Evolutionary conservation across 306 rosid genomes (phyloP).

Genomic region (Dryas octopetala): DNA sequence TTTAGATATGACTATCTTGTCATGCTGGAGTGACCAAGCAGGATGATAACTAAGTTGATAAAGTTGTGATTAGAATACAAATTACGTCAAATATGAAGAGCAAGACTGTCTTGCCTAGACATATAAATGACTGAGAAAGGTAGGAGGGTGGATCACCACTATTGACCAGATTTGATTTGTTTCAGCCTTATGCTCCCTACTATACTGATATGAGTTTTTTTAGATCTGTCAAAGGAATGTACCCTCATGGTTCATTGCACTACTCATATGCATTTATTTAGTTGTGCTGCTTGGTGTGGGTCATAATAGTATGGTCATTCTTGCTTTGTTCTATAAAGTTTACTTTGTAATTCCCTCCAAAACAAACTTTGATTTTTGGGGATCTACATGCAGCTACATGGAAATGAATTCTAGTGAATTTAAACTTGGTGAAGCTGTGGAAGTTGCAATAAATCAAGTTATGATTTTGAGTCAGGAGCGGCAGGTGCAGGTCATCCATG

Average conservation of each 20-base stretch:
- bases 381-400: constrained; percentile 32
- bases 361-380: constrained; percentile 14
- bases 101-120: no score
- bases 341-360: not conserved
- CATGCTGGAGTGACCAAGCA: no score
- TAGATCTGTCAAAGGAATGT: not conserved
- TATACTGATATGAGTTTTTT: not conserved
- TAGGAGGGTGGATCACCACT: not conserved
- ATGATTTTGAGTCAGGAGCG: constrained; percentile 40
- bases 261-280: not conserved
- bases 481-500: constrained; percentile 29
- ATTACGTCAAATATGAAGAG: no score
- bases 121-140: no score
- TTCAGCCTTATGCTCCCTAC: not conserved
- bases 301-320: not conserved
- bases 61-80: no score
- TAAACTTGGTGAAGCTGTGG: constrained; percentile 40
- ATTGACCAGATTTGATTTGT: not conserved
- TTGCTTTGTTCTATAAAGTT: not conserved
- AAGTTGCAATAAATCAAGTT: constrained; percentile 33
- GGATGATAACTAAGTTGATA: no score
- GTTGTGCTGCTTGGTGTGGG: not conserved
- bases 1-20: no score
- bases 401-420: constrained; percentile 36
- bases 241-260: not conserved